A percentile compares a stretch with the other conserved stretches of the same genome.
phyloP scores from a whole-genome alignment of 2,329 filamentous ascomycete species.

The Albophoma yamanashiensis region DNA sequence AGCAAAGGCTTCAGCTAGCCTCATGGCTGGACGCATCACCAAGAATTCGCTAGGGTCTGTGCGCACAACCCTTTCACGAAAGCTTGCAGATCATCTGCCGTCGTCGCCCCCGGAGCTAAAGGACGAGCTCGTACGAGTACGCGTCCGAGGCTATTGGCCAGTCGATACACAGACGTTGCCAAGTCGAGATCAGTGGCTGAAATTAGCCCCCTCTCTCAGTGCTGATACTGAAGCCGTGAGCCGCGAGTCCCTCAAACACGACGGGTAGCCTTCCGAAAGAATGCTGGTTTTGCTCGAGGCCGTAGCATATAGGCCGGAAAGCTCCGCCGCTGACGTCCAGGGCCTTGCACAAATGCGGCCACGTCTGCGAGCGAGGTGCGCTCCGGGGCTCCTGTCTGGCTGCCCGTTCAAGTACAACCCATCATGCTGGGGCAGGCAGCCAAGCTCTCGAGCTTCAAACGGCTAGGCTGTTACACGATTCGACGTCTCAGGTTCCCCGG shows the following conservation, averaged over 20 bases:
- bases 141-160: background rate
- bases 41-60: background rate
- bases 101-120: background rate
- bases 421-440: background rate
- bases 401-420: background rate
- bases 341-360: background rate
- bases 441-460: background rate
- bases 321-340: background rate
- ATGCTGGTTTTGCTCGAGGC: background rate
- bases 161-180: background rate
- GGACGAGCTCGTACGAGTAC: background rate
- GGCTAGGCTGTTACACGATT: background rate
- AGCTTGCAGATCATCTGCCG: background rate
- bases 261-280: background rate
- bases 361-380: background rate
- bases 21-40: background rate
- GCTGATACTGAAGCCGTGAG: too few species aligned
- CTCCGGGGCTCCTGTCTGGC: background rate
- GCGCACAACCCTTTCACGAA: background rate
- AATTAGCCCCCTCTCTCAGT: background rate
- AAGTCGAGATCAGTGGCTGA: background rate
- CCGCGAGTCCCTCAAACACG: too few species aligned
- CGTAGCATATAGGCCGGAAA: background rate
- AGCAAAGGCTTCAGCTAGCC: background rate
- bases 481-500: background rate